Evolutionary conservation across 805 yeast species (phyloP), one percentile per base, ranked within the genome.

Genomic region (Yamadazyma ubonensis): DNA sequence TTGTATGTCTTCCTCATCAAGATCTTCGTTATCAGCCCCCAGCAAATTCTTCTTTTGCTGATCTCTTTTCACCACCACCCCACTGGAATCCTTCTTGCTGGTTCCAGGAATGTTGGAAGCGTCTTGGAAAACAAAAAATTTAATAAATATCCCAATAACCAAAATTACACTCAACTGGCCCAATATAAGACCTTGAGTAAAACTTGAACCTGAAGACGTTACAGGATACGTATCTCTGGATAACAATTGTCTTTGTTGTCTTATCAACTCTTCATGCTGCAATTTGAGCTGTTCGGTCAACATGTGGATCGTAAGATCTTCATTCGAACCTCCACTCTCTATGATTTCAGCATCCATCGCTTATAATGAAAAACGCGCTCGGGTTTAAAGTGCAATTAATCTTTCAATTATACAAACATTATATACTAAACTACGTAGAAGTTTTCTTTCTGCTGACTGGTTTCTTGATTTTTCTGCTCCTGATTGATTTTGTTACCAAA

Each of bases 81-180:
- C 64, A 15, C 61, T 50, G 7, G 56, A 56, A 30, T 66, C 67
- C 17, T 46, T 49, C 17, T 51, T 47, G 14, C 53, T 46, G n/a
- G 47, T 48, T 5, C 56, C 19, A n/a, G 51, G 39, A n/a, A 73
- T 59, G 7, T 76, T 70, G 1, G 79, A 60, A 1, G 79, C 66
- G 38, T 85, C 93, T 34, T 86, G 80, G 55, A 86, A 86, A 0
- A 86, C 82, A 53, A 86, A 86, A 59, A 83, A 85, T 59, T 79
- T 80, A 44, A 85, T 76, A 54, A 86, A 83, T 23, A 83, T 71
- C 3, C 76, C 71, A 27, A 84, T 60, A 9, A 83, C 70, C 1
- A 83, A 48, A 31, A 86, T 75, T 8, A 86, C 88, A 50, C 87
- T 81, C 11, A 83, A 50, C 54, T 86, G 93, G 0, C 95, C 95